These are phyloP conservation scores for Oehlia diaphana DNA, from an alignment of 192 early-diverging fungal genomes.

Conservation along the genomic window DNA sequence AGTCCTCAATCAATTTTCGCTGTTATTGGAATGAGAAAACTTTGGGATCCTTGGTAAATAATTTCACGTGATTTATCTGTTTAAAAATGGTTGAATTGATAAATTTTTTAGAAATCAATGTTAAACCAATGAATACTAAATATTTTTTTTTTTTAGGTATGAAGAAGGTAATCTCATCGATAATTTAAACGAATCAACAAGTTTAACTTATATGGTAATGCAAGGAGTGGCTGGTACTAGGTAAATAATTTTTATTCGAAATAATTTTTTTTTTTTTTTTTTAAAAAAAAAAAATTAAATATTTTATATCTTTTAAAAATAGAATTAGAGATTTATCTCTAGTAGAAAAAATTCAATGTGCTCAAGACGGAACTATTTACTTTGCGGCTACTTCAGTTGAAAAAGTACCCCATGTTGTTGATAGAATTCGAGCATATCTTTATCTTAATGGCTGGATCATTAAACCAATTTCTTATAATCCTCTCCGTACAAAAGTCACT, in stretches of 20 bases:
- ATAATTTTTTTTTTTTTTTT: neutral
- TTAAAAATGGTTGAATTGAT: too few species aligned
- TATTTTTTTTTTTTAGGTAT: conserved; percentile 27
- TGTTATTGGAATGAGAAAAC: conserved; percentile 55
- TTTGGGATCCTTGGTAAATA: conserved; percentile 54
- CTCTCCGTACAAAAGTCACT: conserved; percentile 51
- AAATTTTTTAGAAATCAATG: too few species aligned
- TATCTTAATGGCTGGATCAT: conserved; percentile 59
- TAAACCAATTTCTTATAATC: conserved; percentile 47
- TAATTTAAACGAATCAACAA: conserved; percentile 41
- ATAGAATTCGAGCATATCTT: conserved; percentile 45
- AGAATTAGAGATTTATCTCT: conserved; percentile 39
- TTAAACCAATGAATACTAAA: neutral
- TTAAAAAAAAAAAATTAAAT: neutral
- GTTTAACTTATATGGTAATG: conserved; percentile 48
- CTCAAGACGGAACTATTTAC: conserved; percentile 47
- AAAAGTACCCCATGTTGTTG: conserved; percentile 44
- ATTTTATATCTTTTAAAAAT: neutral
- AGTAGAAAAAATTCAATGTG: conserved; percentile 50
- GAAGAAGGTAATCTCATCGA: conserved; percentile 44
- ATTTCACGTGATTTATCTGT: neutral
- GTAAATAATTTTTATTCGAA: conserved; percentile 31
- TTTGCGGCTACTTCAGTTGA: conserved; percentile 53
- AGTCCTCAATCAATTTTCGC: conserved; percentile 53
- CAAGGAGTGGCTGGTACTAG: conserved; percentile 41